These are phyloP conservation scores for Sporisorium exsertum DNA, from an alignment of 1,284 basidiomycete genomes.

Conservation along the genomic window DNA sequence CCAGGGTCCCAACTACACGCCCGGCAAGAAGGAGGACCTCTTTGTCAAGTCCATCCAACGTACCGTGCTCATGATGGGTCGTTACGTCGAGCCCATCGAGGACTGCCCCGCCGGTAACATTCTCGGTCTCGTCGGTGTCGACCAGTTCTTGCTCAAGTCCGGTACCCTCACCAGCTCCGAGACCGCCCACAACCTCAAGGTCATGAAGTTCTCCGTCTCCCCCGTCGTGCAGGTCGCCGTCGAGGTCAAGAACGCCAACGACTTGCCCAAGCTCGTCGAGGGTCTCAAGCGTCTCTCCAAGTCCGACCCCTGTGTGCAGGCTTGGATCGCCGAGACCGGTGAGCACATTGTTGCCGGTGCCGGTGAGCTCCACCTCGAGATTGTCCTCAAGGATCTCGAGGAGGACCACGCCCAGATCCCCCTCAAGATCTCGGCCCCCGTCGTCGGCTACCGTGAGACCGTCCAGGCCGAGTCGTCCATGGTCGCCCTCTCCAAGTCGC, in stretches of 20 bases:
- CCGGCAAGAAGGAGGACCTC: slow-evolving; percentile 98
- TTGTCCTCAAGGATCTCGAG: slow-evolving; percentile 99
- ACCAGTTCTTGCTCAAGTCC: slow-evolving; percentile 98
- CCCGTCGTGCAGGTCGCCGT: slow-evolving; percentile 99
- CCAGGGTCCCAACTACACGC: slow-evolving; percentile 98
- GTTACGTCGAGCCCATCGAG: slow-evolving; percentile 97
- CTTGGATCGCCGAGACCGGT: slow-evolving; percentile 90
- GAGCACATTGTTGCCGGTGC: slow-evolving; percentile 99
- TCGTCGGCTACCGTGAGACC: slow-evolving; percentile 98
- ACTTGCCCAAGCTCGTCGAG: slow-evolving; percentile 99
- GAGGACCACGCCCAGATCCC: slow-evolving; percentile 99
- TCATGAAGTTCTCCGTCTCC: slow-evolving; percentile 93
- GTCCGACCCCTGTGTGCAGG: slow-evolving; percentile 99
- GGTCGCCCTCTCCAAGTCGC: slow-evolving; percentile 96
- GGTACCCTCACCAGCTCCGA: slow-evolving; percentile 97
- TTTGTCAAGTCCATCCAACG: slow-evolving; percentile 99
- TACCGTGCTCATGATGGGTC: slow-evolving; percentile 99
- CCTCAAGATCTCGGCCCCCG: slow-evolving; percentile 98
- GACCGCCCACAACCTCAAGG: slow-evolving; percentile 99
- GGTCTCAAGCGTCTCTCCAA: slow-evolving; percentile 99
- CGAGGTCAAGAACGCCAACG: slow-evolving; percentile 99
- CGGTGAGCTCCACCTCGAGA: slow-evolving; percentile 98
- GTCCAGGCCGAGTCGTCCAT: slow-evolving; percentile 96
- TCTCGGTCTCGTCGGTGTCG: slow-evolving; percentile 98
- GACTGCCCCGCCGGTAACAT: slow-evolving; percentile 99